phyloP scores from a whole-genome alignment of 306 rosid genomes.

The Trifolium pratense region DNA sequence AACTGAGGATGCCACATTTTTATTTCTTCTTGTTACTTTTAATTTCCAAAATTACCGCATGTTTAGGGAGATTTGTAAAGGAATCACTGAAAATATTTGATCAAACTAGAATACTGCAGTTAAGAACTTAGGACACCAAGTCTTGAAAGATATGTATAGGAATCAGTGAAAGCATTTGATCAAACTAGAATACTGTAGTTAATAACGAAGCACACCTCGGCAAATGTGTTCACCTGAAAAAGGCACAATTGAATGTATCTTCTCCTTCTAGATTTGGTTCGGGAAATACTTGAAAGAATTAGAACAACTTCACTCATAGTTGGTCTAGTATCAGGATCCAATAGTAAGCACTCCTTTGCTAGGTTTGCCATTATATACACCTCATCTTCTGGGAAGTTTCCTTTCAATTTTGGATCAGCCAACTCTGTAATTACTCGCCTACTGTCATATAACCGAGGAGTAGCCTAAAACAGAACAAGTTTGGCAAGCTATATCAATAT shows the following conservation, averaged over 20 bases:
- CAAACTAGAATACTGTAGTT: conserved; percentile 18
- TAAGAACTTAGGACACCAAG: conserved; percentile 13
- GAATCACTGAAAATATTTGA: background rate
- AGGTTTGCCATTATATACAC: conserved; percentile 89
- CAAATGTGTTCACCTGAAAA: conserved; percentile 63
- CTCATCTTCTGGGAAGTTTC: conserved; percentile 82
- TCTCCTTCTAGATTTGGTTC: conserved; percentile 76
- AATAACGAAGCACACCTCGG: conserved; percentile 5
- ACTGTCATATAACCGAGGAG: conserved; percentile 73
- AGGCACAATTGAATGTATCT: conserved; percentile 57
- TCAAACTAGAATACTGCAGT: conserved; percentile 6
- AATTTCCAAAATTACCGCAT: too few relatives aligned
- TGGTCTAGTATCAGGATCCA: conserved; percentile 93
- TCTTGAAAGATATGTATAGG: background rate
- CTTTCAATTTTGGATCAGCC: conserved; percentile 71
- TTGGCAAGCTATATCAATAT: conserved; percentile 19
- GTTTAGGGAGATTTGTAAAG: background rate
- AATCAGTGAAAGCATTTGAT: background rate
- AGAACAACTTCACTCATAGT: conserved; percentile 97
- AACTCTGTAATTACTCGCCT: conserved; percentile 67
- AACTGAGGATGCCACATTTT: background rate
- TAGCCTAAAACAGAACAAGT: conserved; percentile 65
- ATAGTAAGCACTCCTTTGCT: conserved; percentile 89
- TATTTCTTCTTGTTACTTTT: too few relatives aligned
- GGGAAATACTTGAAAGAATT: conserved; percentile 77